Percentiles rank a stretch among this genome's conserved stretches.
Evolutionary conservation across 768 basidiomycete genomes (phyloP).

Genomic region (Mycena galopus): DNA sequence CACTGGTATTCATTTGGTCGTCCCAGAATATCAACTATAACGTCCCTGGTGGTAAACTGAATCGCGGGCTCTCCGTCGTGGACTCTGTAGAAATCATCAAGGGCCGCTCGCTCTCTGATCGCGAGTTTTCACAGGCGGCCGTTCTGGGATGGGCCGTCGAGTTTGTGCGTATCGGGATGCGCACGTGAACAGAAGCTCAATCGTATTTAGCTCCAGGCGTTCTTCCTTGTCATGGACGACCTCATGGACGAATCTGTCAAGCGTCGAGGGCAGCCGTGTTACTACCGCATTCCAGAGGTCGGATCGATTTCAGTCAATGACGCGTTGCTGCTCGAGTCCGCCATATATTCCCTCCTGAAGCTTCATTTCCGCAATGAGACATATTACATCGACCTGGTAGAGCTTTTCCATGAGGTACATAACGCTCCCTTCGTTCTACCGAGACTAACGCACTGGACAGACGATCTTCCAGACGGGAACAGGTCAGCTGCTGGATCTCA

Average conservation of each 20-base stretch:
- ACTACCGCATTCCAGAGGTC: conserved; percentile 79
- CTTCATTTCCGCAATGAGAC: conserved; percentile 83
- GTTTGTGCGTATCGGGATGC: conserved; percentile 68
- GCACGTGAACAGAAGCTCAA: background rate
- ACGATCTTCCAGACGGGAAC: conserved; percentile 92
- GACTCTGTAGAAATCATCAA: conserved; percentile 92
- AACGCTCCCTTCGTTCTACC: background rate
- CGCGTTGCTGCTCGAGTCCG: conserved; percentile 93
- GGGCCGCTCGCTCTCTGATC: conserved; percentile 74
- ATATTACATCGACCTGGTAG: conserved; percentile 91
- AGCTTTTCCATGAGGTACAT: conserved; percentile 84
- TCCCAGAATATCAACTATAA: conserved; percentile 89
- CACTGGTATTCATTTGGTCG: background rate
- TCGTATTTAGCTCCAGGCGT: conserved; percentile 86
- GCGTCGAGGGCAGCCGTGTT: conserved; percentile 93
- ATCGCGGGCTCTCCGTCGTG: conserved; percentile 95
- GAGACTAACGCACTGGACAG: conserved; percentile 18
- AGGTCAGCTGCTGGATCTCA: conserved; percentile 94
- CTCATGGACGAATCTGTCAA: conserved; percentile 97
- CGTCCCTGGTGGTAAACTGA: conserved; percentile 95
- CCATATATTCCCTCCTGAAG: conserved; percentile 93
- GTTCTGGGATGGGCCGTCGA: conserved; percentile 97
- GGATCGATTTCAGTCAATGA: conserved; percentile 95
- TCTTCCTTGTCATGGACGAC: conserved; percentile 96
- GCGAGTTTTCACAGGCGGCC: conserved; percentile 90